Percentiles rank a stretch among this genome's conserved stretches.
phyloP scores from a whole-genome alignment of 2,329 filamentous ascomycete species.

The Aspergillus ochraceus region DNA sequence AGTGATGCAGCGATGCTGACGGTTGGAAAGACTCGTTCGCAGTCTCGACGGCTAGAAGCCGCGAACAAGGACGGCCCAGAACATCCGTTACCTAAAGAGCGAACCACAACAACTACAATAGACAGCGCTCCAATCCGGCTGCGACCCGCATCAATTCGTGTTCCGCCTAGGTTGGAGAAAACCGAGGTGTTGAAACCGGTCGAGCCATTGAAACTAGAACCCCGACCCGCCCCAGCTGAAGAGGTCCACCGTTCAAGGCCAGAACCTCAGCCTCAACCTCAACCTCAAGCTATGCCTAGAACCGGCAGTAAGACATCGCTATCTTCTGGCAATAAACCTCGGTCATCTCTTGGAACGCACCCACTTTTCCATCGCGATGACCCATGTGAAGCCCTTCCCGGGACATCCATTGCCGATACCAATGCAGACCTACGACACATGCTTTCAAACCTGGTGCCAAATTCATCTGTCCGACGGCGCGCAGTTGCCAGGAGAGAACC shows the following conservation, averaged over 20 bases:
- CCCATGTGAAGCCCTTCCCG: constrained; percentile 36
- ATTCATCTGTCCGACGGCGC: constrained; percentile 33
- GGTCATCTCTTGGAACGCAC: constrained; percentile 37
- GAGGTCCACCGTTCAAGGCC: constrained; percentile 12
- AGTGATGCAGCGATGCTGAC: constrained; percentile 34
- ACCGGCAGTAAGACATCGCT: constrained; percentile 30
- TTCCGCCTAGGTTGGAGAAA: constrained; percentile 8
- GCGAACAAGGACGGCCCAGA: constrained; percentile 23
- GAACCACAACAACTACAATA: constrained; percentile 17
- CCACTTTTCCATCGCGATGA: constrained; percentile 42
- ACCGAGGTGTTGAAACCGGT: constrained; percentile 3
- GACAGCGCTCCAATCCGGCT: constrained; percentile 19
- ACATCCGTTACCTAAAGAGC: constrained; percentile 20
- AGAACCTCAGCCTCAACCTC: constrained; percentile 16
- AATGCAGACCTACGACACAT: constrained; percentile 41
- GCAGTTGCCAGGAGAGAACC: constrained; percentile 29
- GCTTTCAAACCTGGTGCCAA: constrained; percentile 36
- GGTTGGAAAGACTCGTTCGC: constrained; percentile 44
- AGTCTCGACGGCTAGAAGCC: constrained; percentile 39
- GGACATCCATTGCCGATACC: constrained; percentile 41
- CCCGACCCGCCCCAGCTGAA: neutral
- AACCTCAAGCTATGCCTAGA: constrained; percentile 21
- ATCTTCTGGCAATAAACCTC: constrained; percentile 26
- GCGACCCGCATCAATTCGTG: constrained; percentile 15
- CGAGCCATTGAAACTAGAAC: neutral